Base-by-base conservation (phyloP, 1,284 basidiomycete genomes). In the Athelia psychrophila region DNA sequence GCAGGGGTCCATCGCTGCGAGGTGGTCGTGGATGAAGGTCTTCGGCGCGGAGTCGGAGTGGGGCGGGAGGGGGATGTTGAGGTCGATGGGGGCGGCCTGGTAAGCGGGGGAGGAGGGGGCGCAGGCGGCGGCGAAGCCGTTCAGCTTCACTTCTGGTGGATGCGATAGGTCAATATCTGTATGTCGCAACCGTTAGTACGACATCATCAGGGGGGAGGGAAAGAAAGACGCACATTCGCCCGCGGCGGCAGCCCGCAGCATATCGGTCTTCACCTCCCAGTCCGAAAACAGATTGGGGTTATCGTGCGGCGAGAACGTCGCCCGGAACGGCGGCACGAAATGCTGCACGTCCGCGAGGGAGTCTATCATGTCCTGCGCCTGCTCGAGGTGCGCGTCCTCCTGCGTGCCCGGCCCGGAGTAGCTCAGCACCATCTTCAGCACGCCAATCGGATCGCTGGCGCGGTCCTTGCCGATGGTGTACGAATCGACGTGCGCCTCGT, bases 1-100 rank as follows among this genome's bases (percentile, higher is more conserved):
- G 59, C 84, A 88, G 1, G 84, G 83, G 62, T 87, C 72, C 86
- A 88, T 88, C 1, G 78, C 55, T 6, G 58, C 60, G 10, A 63
- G 65, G 56, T 83, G 82, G 50, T 79, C 68, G 54, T 77, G 67
- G 50, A 84, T 81, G 55, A 84, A 83, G 0, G 75, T 77, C 58
- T 81, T 84, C 4, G 56, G 56, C 3, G 53, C 45, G 9, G 52
- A 51, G 6, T 55, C 50, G 54, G 66, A 64, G n/a, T n/a, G n/a
- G n/a, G n/a, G n/a, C n/a, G n/a, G n/a, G 1, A 63, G 57, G 2
- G 62, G 57, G n/a, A 60, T 27, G n/a, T 61, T 54, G 40, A 64
- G 65, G 51, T 70, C n/a, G n/a, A n/a, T 58, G 30, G 72, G 62
- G 8, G 63, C 64, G 58, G 59, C 55, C 13, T 27, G 63, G 52